Conservation (phyloP, 306 rosid genomes). For the Medicago arabica region DNA sequence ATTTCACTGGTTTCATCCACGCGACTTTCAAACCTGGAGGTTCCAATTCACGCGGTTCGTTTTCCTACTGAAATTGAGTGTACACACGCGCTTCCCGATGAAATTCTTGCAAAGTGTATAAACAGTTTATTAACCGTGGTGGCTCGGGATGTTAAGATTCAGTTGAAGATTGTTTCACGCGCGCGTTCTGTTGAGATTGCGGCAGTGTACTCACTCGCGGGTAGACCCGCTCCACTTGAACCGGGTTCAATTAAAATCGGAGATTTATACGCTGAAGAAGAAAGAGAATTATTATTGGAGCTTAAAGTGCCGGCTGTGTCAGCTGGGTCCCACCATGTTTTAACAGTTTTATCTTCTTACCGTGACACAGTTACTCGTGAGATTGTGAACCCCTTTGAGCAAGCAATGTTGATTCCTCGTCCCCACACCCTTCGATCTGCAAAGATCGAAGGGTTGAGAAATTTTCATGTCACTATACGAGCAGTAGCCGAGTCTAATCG, state of each 20-base stretch:
- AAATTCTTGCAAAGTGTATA: slow-evolving; percentile 53
- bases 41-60: slow-evolving; percentile 73
- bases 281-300: slow-evolving; percentile 73
- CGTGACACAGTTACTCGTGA: slow-evolving; percentile 67
- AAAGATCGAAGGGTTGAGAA: slow-evolving; percentile 59
- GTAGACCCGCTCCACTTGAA: slow-evolving; percentile 58
- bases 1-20: slow-evolving; percentile 53
- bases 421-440: slow-evolving; percentile 76
- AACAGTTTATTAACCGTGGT: slow-evolving; percentile 60
- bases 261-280: slow-evolving; percentile 74
- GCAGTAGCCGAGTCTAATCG: slow-evolving; percentile 85
- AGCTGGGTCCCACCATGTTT: slow-evolving; percentile 62
- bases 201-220: slow-evolving; percentile 66
- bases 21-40: slow-evolving; percentile 55
- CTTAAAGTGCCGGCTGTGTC: slow-evolving; percentile 65
- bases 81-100: slow-evolving; percentile 49
- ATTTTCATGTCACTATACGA: slow-evolving; percentile 74
- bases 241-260: slow-evolving; percentile 55
- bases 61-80: slow-evolving; percentile 45
- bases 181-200: slow-evolving; percentile 63
- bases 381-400: slow-evolving; percentile 56
- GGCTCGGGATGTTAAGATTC: slow-evolving; percentile 72
- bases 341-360: slow-evolving; percentile 69
- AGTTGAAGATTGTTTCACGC: slow-evolving; percentile 63
- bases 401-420: slow-evolving; percentile 62